Conservation (phyloP, 176 grass and related monocot genomes). For the Rhipidocladum racemiflorum region DNA sequence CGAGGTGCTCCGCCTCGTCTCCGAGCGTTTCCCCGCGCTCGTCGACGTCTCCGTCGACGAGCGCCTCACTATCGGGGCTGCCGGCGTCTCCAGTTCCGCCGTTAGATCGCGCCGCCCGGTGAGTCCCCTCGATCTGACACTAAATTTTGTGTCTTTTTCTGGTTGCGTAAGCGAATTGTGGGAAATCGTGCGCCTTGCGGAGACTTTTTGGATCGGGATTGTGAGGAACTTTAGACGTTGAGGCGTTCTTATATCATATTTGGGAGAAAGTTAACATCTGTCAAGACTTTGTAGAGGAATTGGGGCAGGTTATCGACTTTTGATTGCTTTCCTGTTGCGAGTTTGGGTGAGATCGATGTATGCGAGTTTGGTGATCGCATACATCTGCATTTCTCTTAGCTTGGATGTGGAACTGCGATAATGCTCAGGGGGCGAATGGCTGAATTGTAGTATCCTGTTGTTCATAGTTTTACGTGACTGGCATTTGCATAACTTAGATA, state of each 20-base stretch:
- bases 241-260: background rate
- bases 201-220: background rate
- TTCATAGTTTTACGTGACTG: background rate
- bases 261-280: background rate
- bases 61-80: constrained; percentile 18
- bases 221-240: background rate
- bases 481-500: background rate
- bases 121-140: constrained; percentile 1
- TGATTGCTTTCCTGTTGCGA: background rate
- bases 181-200: background rate
- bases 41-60: constrained; percentile 59
- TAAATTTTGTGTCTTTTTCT: background rate
- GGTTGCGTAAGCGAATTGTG: background rate
- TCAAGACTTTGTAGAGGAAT: background rate
- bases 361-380: background rate
- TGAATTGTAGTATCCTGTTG: background rate
- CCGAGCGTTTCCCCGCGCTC: constrained; percentile 53
- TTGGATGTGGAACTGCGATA: background rate
- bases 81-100: background rate
- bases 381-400: background rate
- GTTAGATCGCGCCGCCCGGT: constrained; percentile 25
- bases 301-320: background rate
- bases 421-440: background rate
- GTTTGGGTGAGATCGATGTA: background rate
- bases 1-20: constrained; percentile 43